Percentiles rank a stretch among this genome's conserved stretches.
Evolutionary conservation across 768 basidiomycete species (phyloP).

Genomic region (Sporobolomyces pararoseus): DNA sequence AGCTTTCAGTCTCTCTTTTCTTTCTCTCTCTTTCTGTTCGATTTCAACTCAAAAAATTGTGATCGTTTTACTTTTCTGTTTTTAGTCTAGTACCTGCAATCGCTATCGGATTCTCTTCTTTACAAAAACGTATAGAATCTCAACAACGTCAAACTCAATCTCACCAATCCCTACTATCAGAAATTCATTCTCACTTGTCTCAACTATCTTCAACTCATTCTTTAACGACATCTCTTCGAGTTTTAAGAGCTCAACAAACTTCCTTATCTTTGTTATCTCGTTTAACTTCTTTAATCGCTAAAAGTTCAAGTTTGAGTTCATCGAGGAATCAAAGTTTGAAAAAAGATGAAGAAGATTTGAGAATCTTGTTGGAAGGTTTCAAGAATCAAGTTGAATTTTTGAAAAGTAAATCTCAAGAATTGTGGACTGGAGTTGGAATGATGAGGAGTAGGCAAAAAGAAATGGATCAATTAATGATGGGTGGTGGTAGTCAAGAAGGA

Average conservation of each 20-base stretch:
- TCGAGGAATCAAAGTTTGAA: constrained; percentile 68
- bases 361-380: constrained; percentile 67
- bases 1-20: too few species aligned
- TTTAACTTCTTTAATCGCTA: constrained; percentile 65
- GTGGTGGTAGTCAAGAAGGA: too few species aligned
- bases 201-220: constrained; percentile 62
- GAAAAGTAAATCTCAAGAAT: constrained; percentile 64
- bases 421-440: constrained; percentile 79
- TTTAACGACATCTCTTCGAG: constrained; percentile 64
- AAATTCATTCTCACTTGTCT: constrained; percentile 64
- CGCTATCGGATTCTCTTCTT: constrained; percentile 74
- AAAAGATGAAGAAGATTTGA: constrained; percentile 68
- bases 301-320: constrained; percentile 74
- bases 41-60: too few species aligned
- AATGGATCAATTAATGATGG: too few species aligned
- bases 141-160: constrained; percentile 64
- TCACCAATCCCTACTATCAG: constrained; percentile 60
- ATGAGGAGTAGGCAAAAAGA: constrained; percentile 62
- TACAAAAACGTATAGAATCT: constrained; percentile 71
- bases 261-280: constrained; percentile 71
- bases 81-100: constrained; percentile 71
- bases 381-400: constrained; percentile 64
- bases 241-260: constrained; percentile 60
- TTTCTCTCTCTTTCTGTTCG: background rate
- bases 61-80: constrained; percentile 4